Base-by-base conservation (phyloP, 371 early-diverging fungal species). In the Actinomucor elegans region DNA sequence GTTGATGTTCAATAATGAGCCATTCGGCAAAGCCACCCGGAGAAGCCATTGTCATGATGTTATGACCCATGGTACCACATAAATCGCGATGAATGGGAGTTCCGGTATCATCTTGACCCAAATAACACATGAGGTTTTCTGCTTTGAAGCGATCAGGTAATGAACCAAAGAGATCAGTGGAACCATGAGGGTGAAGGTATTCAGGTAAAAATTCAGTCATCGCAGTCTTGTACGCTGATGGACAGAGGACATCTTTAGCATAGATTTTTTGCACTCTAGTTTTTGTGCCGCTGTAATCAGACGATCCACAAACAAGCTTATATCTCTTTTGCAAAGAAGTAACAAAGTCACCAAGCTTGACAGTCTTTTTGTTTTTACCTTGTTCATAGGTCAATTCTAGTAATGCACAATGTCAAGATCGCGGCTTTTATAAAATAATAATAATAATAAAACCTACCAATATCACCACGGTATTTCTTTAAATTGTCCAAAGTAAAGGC, bases 1-100 rank as follows among this genome's bases (percentile, higher is more conserved):
- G 35, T 1, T 54, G 12, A 11, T 61, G 12, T 43, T 57, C 45
- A 9, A 73, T 49, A 21, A 73, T 51, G 18, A 53, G 23, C 73
- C 73, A 73, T 27, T 73, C 67, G 8, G 73, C 53, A 40, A 43
- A 67, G 0, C 58, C 71, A 1, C 31, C 55, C 27, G 53, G 29
- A 9, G 56, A 47, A 1, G 44, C 54, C 29, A 51, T 57, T 5
- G 49, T 47, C 74, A 74, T 74, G 1, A 74, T 24, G 10, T 74
- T 74, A 33, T 74, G 75, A 2, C 75, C 75, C 55, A 71, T 52
- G 1, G 75, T 68, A 11, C 61, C 71, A 40, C 69, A 70, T 3
- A 74, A 45, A 33, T 74, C 75, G 10, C 61, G 56, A 49, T 74
- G 71, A 5, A 67, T 36, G 2, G 73, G 61, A 24, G 73, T 73